Evolutionary conservation across 176 grass and related monocot species (phyloP), one percentile per base, ranked within the genome.

Genomic region (Rhipidocladum racemiflorum): DNA sequence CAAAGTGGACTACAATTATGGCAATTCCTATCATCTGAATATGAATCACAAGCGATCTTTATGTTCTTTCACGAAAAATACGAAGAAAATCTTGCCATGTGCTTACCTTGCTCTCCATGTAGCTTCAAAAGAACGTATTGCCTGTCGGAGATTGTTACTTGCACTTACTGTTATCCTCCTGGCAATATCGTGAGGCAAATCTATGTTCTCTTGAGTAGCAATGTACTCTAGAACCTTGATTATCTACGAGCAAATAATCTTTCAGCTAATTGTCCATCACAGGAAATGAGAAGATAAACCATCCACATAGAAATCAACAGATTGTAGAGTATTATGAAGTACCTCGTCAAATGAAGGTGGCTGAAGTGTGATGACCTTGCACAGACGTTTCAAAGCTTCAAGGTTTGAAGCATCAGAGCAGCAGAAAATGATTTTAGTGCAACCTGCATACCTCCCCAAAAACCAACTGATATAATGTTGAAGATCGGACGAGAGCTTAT

Each of bases 101-200:
- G 27, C 80, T 84, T 94, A 94, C 92, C 81, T 78, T 89, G 80
- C 72, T 59, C 84, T 91, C 86, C 88, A 94, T 1, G 86, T 88
- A 70, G 92, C 88, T 86, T 94, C 92, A 65, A 91, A 94, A 62
- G 92, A 91, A 72, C 86, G 92, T 81, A 94, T 91, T 91, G 92
- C 80, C 53, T 94, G 92, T 70, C 80, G 70, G 69, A 91, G 92
- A 81, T 94, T 94, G 74, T 87, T 72, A 50, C 69, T 86, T 63
- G 92, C 78, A 3, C 78, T 81, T 1, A 65, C 53, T 74, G 80
- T 84, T 69, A 94, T 88, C 65, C 83, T 91, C 68, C 60, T 91
- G 14, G 88, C 83, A 45, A 94, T 55, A 84, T 83, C 74, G 34
- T 49, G 16, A 77, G 88, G 72, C 65, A 94, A 84, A 80, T 91